These are phyloP conservation scores for Petrea volubilis DNA, from an alignment of 257 asterid genomes.

Conservation along the genomic window DNA sequence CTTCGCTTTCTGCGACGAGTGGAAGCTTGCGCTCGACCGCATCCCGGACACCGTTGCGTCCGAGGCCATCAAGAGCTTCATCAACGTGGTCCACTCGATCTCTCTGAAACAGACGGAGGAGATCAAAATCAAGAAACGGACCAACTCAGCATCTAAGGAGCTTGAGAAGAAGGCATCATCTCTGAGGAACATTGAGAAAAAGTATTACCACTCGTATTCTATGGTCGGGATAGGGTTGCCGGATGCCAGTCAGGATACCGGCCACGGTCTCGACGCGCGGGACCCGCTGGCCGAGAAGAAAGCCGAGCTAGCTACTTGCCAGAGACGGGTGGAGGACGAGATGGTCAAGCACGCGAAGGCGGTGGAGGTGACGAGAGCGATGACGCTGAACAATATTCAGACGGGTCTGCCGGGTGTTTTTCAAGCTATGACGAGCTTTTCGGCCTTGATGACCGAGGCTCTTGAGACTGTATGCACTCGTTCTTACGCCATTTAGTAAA, in stretches of 20 bases:
- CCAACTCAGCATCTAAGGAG: constrained; percentile 75
- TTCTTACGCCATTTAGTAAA: constrained; percentile 70
- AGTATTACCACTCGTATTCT: constrained; percentile 79
- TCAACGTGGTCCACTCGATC: constrained; percentile 84
- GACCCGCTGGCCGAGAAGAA: constrained; percentile 94
- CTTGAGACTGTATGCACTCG: constrained; percentile 77
- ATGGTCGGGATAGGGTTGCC: constrained; percentile 86
- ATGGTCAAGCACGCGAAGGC: constrained; percentile 77
- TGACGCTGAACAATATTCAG: constrained; percentile 88
- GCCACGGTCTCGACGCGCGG: constrained; percentile 68
- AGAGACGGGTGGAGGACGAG: constrained; percentile 92
- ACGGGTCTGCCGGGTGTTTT: constrained; percentile 97
- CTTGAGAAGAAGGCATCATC: constrained; percentile 87
- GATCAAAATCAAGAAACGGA: constrained; percentile 75
- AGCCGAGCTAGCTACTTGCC: constrained; percentile 79
- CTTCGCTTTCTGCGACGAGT: constrained; percentile 77
- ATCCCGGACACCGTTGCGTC: constrained; percentile 95
- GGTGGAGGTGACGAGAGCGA: constrained; percentile 88
- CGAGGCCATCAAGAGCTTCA: constrained; percentile 94
- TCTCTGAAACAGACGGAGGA: constrained; percentile 78
- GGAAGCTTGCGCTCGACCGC: constrained; percentile 90
- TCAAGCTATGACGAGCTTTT: constrained; percentile 96
- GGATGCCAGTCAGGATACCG: constrained; percentile 57
- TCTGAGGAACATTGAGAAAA: constrained; percentile 79
- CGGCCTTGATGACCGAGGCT: constrained; percentile 74